Evolutionary conservation across 2,329 filamentous ascomycete genomes (phyloP).

Genomic region (Whalleya microplaca): DNA sequence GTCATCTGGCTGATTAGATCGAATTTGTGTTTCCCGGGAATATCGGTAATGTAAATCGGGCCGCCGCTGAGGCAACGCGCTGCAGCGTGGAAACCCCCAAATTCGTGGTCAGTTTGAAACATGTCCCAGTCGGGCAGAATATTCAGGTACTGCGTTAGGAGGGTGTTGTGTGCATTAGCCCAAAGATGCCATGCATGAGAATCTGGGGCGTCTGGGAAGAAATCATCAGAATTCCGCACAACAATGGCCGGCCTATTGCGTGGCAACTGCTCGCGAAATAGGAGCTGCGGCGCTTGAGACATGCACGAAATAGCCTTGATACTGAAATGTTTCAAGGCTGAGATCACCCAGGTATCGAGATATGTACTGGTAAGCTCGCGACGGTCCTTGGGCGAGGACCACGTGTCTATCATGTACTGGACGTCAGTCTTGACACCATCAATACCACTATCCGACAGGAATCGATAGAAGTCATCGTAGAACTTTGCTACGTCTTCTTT

Average conservation of each 20-base stretch:
- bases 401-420: slow-evolving; percentile 85
- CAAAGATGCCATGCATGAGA: slow-evolving; percentile 96
- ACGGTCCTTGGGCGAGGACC: slow-evolving; percentile 70
- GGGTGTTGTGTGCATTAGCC: slow-evolving; percentile 85
- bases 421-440: slow-evolving; percentile 92
- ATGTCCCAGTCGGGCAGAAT: slow-evolving; percentile 82
- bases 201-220: slow-evolving; percentile 79
- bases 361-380: slow-evolving; percentile 74
- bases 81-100: slow-evolving; percentile 84
- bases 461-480: slow-evolving; percentile 90
- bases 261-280: slow-evolving; percentile 84
- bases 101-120: slow-evolving; percentile 68
- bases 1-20: slow-evolving; percentile 80
- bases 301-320: slow-evolving; percentile 88
- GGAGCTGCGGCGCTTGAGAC: slow-evolving; percentile 83
- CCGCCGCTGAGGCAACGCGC: slow-evolving; percentile 89
- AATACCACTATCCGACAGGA: slow-evolving; percentile 73
- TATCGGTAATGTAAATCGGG: slow-evolving; percentile 92
- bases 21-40: slow-evolving; percentile 79
- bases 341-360: slow-evolving; percentile 83
- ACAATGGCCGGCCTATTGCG: slow-evolving; percentile 74
- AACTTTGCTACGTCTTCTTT: slow-evolving; percentile 74
- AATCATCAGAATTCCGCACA: slow-evolving; percentile 87
- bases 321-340: slow-evolving; percentile 77
- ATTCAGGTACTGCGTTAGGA: slow-evolving; percentile 84